A percentile compares a stretch with the other conserved stretches of the same genome.
phyloP scores from a whole-genome alignment of 2,329 filamentous ascomycete genomes.

The Graphilbum ipis-grandicollis region DNA sequence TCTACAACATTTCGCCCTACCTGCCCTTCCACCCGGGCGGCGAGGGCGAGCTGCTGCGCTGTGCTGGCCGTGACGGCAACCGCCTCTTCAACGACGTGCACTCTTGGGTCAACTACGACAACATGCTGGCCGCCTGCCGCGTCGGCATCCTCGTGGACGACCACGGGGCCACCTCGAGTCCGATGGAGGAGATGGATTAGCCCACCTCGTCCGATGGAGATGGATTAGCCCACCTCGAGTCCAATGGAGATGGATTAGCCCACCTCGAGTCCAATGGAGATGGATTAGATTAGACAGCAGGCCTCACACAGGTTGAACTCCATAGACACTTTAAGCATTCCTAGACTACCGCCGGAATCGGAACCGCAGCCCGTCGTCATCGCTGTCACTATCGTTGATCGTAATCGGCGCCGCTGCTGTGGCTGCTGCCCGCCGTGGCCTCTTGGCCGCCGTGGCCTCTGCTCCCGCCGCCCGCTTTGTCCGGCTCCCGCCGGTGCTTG shows the following conservation, averaged over 20 bases:
- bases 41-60: conserved; percentile 50
- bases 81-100: conserved; percentile 49
- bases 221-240: no score
- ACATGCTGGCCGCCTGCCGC: conserved; percentile 46
- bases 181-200: conserved; percentile 49
- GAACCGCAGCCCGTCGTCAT: conserved; percentile 38
- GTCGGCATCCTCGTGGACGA: conserved; percentile 48
- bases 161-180: conserved; percentile 15
- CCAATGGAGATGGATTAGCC: no score
- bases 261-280: no score
- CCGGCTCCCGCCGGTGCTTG: conserved; percentile 2
- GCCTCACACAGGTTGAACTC: no score
- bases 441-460: conserved; percentile 3
- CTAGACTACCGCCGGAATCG: conserved; percentile 32
- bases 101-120: conserved; percentile 57
- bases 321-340: no score
- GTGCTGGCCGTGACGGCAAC: conserved; percentile 44
- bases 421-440: neutral
- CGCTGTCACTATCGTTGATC: conserved; percentile 12
- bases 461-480: conserved; percentile 16
- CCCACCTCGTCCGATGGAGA: no score
- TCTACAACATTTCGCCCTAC: conserved; percentile 90
- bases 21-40: conserved; percentile 82
- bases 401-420: conserved; percentile 4
- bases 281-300: no score